phyloP scores from a whole-genome alignment of 2,329 filamentous ascomycete genomes.

The Raffaelea ambrosiae region DNA sequence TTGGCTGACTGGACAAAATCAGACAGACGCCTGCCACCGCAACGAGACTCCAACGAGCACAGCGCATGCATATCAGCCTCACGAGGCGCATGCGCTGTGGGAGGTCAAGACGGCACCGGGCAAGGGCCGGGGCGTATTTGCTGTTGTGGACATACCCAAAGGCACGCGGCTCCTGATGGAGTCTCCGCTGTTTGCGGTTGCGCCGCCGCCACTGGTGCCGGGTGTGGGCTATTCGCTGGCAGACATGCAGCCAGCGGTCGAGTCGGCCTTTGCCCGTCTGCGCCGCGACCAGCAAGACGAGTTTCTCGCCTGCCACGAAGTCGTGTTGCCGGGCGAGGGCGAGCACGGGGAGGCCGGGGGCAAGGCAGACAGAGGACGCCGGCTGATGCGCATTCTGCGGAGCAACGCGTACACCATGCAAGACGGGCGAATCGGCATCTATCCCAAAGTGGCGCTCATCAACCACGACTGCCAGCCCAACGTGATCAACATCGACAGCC shows the following conservation, averaged over 20 bases:
- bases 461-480: constrained; percentile 32
- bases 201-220: constrained; percentile 18
- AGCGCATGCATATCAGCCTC: too few relatives aligned
- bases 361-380: not conserved
- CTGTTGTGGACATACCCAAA: constrained; percentile 20
- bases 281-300: constrained; percentile 16
- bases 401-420: constrained; percentile 29
- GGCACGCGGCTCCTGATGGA: constrained; percentile 32
- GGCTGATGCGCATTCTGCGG: constrained; percentile 25
- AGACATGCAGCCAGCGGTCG: constrained; percentile 24
- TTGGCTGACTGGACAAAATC: not conserved
- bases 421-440: constrained; percentile 17
- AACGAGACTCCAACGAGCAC: not conserved
- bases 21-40: not conserved
- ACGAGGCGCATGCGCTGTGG: constrained; percentile 3
- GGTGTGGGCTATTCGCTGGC: constrained; percentile 19
- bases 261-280: constrained; percentile 12
- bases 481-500: constrained; percentile 17
- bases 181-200: constrained; percentile 23
- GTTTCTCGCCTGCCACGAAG: constrained; percentile 22
- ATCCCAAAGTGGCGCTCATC: constrained; percentile 25
- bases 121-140: constrained; percentile 34
- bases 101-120: constrained; percentile 15
- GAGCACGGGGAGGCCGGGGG: constrained; percentile 3
- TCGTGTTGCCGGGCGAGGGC: constrained; percentile 15